Base-by-base conservation (phyloP, 2,329 filamentous ascomycete species). In the Didymella pinodella region DNA sequence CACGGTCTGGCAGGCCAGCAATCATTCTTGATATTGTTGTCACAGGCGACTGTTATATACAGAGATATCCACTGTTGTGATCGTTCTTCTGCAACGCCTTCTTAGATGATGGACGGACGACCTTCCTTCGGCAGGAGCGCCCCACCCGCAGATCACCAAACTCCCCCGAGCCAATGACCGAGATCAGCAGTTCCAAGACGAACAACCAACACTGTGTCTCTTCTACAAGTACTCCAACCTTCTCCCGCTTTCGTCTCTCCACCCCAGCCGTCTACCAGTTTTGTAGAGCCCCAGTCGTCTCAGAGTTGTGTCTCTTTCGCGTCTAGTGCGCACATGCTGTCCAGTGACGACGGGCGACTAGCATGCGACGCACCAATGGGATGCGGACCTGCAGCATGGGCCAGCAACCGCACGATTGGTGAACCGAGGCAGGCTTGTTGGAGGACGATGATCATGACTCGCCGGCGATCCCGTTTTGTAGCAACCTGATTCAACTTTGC, bases 381-480 rank as follows among this genome's bases (percentile, higher is more conserved):
- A 22, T 22, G 22, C 22, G 22, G 22, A 22, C 22, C 22, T 22
- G 22, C 22, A 22, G 22, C 22, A 22, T 22, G 22, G 22, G 22
- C 22, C 22, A 2, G 22, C 22, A 22, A 22, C 22, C 22, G 2
- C 22, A 22, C 22, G 2, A 22, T 22, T 22, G 22, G 22, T 22
- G 22, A 22, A 22, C 22, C 22, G 22, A 22, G 22, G 22, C 22
- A 3, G 22, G 22, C 22, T 22, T 22, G 22, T 22, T 22, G 2
- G 22, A 22, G 22, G 22, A 22, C 22, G 22, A 3, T 22, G 1
- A 32, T 46, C 56, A 59, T 59, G 56, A 59, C 56, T 59, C 56
- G 56, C 22, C 32, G 7, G 32, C 1, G 31, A 29, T 18, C 20
- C 26, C 25, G 31, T 47, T 54, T 40, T 41, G 50, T 49, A 49